A percentile compares a stretch with the other conserved stretches of the same genome.
Evolutionary conservation across 2,329 filamentous ascomycete genomes (phyloP).

Genomic region (Trichoderma gracile): DNA sequence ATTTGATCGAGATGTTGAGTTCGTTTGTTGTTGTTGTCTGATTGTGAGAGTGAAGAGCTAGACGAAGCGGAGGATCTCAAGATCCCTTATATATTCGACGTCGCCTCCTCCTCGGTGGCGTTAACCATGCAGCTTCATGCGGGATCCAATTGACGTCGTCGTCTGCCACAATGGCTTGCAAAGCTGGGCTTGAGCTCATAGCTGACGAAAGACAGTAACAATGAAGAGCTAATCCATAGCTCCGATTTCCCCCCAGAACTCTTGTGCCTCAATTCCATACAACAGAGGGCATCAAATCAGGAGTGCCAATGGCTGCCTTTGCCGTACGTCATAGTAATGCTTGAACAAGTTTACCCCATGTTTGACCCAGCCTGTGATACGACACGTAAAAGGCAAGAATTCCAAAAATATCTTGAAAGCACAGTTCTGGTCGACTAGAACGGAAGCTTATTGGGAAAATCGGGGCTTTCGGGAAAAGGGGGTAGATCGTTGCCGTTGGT

Average conservation of each 20-base stretch:
- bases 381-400: too few species aligned
- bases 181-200: not conserved
- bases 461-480: not conserved
- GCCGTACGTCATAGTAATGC: conserved; percentile 12
- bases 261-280: not conserved
- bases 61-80: not conserved
- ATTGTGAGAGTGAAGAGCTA: not conserved
- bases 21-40: too few species aligned
- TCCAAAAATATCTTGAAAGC: not conserved
- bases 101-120: not conserved
- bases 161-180: conserved; percentile 1
- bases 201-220: not conserved
- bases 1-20: too few species aligned
- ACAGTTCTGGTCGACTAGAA: not conserved
- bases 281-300: not conserved
- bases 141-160: not conserved
- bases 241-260: too few species aligned
- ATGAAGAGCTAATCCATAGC: too few species aligned
- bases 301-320: not conserved
- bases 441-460: conserved; percentile 14
- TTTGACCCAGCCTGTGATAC: not conserved
- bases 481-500: not conserved
- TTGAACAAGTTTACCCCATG: not conserved
- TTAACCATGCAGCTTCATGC: not conserved
- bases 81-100: conserved; percentile 3